Base-by-base conservation (phyloP, 169 alveolate species). In the Plasmodium fragile region DNA sequence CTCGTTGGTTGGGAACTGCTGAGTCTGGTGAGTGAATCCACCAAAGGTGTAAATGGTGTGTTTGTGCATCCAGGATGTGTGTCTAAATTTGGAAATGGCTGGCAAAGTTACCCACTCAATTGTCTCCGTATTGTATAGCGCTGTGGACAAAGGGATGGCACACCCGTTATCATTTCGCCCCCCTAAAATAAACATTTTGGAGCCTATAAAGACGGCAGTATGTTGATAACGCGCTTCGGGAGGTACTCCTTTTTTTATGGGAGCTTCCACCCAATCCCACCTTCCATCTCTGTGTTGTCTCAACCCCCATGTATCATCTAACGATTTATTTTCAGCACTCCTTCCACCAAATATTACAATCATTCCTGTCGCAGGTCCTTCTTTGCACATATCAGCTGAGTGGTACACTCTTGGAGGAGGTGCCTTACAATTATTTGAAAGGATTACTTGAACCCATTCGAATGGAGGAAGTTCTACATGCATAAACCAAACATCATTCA, bases 231-330 rank as follows among this genome's bases (percentile, higher is more conserved):
- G 95, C 39, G 98, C 97, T 77, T 97, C 99, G 3, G 99, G 99
- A 30, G 94, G 93, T 39, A 96, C 81, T 30, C 98, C 98, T 75
- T 95, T 95, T 89, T 97, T 98, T 73, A 97, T 97, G 5, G 99
- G 99, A 16, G 99, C 99, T 92, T 97, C 99, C 41, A 99, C 99
- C 99, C 99, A 99, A 95, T 99, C 99, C 99, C 99, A 99, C 78
- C 99, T 97, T 16, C 99, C 99, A 94, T 99, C 99, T 83, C 99
- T 97, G 94, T 99, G 99, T 94, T 99, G 99, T 93, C 99, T 97
- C 45, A 99, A 96, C 10, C 99, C 99, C 99, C 99, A 99, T 16
- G 99, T 97, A 94, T 99, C 99, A 93, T 98, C 98, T 92, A 99
- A 95, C 3, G 99, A 99, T 87, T 95, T 93, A 95, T 97, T 97